These are phyloP conservation scores for Podospora comata DNA, from an alignment of 495 filamentous ascomycete species.

Conservation along the genomic window DNA sequence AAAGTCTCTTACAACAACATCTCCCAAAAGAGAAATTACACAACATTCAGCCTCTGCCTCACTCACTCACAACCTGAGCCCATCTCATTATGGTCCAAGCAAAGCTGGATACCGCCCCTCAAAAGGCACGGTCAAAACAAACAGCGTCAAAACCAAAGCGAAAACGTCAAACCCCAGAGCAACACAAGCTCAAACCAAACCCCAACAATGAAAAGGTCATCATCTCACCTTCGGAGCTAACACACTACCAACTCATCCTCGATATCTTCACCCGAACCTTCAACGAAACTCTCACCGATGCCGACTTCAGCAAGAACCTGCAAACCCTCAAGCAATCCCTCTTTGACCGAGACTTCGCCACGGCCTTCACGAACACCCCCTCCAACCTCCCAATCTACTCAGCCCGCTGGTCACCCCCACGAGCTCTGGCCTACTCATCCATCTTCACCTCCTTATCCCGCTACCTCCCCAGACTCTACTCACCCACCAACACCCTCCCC, in stretches of 20 bases:
- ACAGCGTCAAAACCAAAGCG: neutral
- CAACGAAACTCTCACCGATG: constrained; percentile 37
- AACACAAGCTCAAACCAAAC: neutral
- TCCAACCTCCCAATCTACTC: constrained; percentile 76
- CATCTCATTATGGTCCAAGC: neutral
- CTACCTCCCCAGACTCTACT: constrained; percentile 7
- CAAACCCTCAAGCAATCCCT: constrained; percentile 81
- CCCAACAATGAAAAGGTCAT: constrained; percentile 2
- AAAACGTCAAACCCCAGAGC: neutral
- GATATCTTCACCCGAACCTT: constrained; percentile 71
- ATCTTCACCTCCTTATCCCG: constrained; percentile 45
- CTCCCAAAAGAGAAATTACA: constrained; percentile 1
- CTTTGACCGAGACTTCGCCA: constrained; percentile 76
- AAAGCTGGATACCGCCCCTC: neutral
- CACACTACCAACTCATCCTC: constrained; percentile 69
- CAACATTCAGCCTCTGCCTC: constrained; percentile 4
- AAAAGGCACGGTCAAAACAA: constrained; percentile 1
- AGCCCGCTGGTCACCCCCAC: constrained; percentile 77
- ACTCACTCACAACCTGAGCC: neutral
- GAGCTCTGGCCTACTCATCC: constrained; percentile 74
- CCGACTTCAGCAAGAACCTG: constrained; percentile 47
- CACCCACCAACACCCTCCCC: constrained; percentile 7
- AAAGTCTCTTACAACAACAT: constrained; percentile 3
- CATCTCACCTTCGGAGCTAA: neutral
- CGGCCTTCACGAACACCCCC: constrained; percentile 64